phyloP scores from a whole-genome alignment of 2,329 filamentous ascomycete genomes.

The Claviceps arundinis region DNA sequence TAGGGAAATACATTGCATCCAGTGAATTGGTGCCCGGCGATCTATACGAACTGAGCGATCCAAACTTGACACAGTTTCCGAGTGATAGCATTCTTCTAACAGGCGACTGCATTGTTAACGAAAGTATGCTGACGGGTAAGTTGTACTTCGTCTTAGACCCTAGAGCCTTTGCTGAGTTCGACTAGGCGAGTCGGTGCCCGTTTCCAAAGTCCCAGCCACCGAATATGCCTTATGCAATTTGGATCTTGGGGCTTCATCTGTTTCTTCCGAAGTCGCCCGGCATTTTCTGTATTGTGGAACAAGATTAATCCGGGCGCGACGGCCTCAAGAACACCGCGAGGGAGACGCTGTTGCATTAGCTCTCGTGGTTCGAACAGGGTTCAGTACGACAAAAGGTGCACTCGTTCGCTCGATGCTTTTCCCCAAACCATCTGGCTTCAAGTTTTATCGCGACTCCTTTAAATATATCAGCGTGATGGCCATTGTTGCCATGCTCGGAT shows the following conservation, averaged over 20 bases:
- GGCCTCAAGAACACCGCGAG: slow-evolving; percentile 73
- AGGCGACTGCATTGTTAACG: slow-evolving; percentile 96
- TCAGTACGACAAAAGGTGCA: slow-evolving; percentile 94
- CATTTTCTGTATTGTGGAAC: slow-evolving; percentile 93
- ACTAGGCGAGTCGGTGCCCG: slow-evolving; percentile 79
- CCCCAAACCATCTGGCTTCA: slow-evolving; percentile 95
- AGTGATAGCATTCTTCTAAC: slow-evolving; percentile 84
- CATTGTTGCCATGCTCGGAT: slow-evolving; percentile 70
- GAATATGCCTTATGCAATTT: slow-evolving; percentile 66
- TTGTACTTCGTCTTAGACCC: slow-evolving; percentile 7
- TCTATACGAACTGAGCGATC: slow-evolving; percentile 93
- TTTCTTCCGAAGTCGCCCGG: slow-evolving; percentile 70
- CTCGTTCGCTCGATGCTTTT: slow-evolving; percentile 96
- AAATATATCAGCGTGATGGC: slow-evolving; percentile 97
- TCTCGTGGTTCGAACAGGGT: slow-evolving; percentile 85
- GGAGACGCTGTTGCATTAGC: slow-evolving; percentile 86
- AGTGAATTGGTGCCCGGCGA: slow-evolving; percentile 87
- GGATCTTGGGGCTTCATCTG: slow-evolving; percentile 66
- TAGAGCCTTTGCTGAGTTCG: neutral
- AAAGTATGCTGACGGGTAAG: slow-evolving; percentile 80
- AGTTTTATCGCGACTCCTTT: slow-evolving; percentile 96
- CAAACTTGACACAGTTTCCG: slow-evolving; percentile 73
- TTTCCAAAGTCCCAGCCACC: slow-evolving; percentile 77
- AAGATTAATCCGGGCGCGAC: slow-evolving; percentile 80
- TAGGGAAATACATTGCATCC: slow-evolving; percentile 73